Base-by-base conservation (phyloP, 352 stramenopile species). In the Globisporangium paroecandrum region DNA sequence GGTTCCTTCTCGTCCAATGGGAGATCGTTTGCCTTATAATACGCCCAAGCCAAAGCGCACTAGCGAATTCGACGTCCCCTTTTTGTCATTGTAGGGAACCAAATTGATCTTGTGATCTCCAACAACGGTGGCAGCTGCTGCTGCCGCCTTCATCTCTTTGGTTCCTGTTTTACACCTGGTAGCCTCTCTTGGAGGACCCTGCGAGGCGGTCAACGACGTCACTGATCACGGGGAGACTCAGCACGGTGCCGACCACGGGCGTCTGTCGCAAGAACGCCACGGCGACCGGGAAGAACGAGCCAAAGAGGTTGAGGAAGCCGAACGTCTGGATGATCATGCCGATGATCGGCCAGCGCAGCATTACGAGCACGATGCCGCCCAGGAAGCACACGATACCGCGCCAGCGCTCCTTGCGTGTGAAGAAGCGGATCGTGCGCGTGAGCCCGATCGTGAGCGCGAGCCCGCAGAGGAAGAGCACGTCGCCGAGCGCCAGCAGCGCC, bases 241-340 rank as follows among this genome's bases (percentile, higher is more conserved):
- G 83, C 59, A 97, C 74, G 25, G 82, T 83, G 64, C 94, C 93
- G 66, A 98, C 83, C 24, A 98, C 87, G 1, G 95, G 95, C 56
- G 91, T 97, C 75, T 98, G 90, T 27, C 91, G 89, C 77, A 98
- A 79, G 70, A 97, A 97, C 36, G 93, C 90, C 36, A 97, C 90
- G 0, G 93, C 94, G 68, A 98, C 97, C 1, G 95, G 94, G 75
- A 98, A 98, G 74, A 98, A 98, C 64, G 97, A 97, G 69, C 95
- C 95, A 78, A 98, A 98, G 43, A 98, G 78, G 80, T 98, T 98
- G 13, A 98, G 77, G 65, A 98, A 94, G 65, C 95, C 95, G 70
- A 98, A 98, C 4, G 90, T 78, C 75, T 98, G 95, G 58, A 93
- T 82, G 47, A 97, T 76, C 93, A 98, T 98, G 58, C 95, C 95